These are phyloP conservation scores for Oropetium thomaeum DNA, from an alignment of 176 grass and related monocot species.

Conservation along the genomic window DNA sequence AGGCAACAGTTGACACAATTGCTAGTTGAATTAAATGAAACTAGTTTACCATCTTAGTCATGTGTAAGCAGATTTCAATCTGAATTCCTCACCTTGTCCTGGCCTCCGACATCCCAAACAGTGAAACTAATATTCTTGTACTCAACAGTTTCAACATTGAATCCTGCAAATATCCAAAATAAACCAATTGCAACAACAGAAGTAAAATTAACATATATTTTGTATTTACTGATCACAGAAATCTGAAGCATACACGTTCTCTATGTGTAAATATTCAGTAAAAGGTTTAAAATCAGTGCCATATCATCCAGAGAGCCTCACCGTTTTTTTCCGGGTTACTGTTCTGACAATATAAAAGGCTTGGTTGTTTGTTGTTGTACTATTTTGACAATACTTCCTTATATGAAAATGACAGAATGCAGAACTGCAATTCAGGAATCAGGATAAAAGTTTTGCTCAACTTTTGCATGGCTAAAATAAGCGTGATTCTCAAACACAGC, in stretches of 20 bases:
- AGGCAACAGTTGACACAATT: background rate
- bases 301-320: background rate
- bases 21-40: no score
- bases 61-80: background rate
- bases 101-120: slow-evolving; percentile 86
- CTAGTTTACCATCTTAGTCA: no score
- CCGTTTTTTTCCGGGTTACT: background rate
- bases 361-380: no score
- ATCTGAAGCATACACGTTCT: background rate
- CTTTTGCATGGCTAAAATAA: background rate
- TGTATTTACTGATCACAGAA: background rate
- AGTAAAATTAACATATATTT: background rate
- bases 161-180: slow-evolving; percentile 40
- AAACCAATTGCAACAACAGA: background rate
- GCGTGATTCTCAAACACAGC: no score
- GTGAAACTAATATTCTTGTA: slow-evolving; percentile 98
- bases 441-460: background rate
- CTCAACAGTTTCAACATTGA: slow-evolving; percentile 84
- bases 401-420: background rate
- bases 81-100: slow-evolving; percentile 62
- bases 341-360: no score
- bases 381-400: background rate
- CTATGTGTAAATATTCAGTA: background rate
- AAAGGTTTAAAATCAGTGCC: background rate
- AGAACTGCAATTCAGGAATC: slow-evolving; percentile 1